Base-by-base conservation (phyloP, 202 grass and related monocot genomes). In the Musa balbisiana region DNA sequence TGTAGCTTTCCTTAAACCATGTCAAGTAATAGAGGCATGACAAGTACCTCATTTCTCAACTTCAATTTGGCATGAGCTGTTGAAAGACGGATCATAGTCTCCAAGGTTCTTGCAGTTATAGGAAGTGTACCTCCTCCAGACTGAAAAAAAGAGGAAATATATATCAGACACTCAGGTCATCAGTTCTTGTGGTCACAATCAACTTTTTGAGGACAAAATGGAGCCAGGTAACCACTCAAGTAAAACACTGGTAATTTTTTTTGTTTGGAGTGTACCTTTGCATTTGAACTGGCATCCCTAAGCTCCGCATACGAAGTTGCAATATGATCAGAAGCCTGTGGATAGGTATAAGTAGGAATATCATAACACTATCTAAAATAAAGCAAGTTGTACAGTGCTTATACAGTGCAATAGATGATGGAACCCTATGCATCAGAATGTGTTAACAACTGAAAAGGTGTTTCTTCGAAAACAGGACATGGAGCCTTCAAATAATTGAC, bases 51-150 rank as follows among this genome's bases (percentile, higher is more conserved):
- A 10, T 93, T 88, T 81, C 91, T 90, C 83, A 98, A 78, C 78
- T 92, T 98, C 91, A 98, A 88, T 87, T 98, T 98, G 52, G 91
- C 87, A 74, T 98, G 95, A 82, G 95, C 91, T 82, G 88, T 98
- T 62, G 95, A 93, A 16, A 94, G 81, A 75, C 95, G 95, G 71
- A 98, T 98, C 83, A 98, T 98, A 62, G 95, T 98, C 79, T 98
- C 95, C 81, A 98, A 76, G 74, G 95, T 98, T 85, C 95, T 98
- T 8, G 95, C 91, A 73, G 95, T 98, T 56, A 98, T 98, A 83
- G 95, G 91, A 87, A 98, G 89, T 25, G 95, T 98, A 68, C 93
- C 93, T 75, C 90, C 92, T 76, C 94, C 95, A 67, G 81, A 60
- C 95, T 98, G 55, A 14, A 63, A 83, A 83, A 78, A 67, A 78